Conservation (phyloP, 2,329 filamentous ascomycete species). For the Phaeosphaeria sp. region DNA sequence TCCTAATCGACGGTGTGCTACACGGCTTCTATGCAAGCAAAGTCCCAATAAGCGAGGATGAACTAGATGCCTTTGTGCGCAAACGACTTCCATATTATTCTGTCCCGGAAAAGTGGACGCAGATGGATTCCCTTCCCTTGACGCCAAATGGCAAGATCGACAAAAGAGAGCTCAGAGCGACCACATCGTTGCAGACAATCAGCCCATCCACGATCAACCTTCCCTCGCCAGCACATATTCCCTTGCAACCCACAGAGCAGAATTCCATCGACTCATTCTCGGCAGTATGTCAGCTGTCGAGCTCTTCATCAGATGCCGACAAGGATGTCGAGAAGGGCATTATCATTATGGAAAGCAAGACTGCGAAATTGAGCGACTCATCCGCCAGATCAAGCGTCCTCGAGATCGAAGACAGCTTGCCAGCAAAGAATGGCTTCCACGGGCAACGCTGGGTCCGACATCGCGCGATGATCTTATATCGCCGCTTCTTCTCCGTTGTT, state of each 20-base stretch:
- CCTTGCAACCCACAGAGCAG: background rate
- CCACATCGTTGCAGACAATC: slow-evolving; percentile 19
- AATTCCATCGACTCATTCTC: slow-evolving; percentile 1
- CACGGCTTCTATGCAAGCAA: slow-evolving; percentile 60
- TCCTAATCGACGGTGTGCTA: slow-evolving; percentile 58
- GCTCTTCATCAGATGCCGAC: slow-evolving; percentile 10
- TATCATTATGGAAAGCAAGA: slow-evolving; percentile 14
- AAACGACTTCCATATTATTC: slow-evolving; percentile 63
- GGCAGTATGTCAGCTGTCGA: background rate
- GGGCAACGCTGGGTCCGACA: slow-evolving; percentile 43
- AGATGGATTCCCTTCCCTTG: slow-evolving; percentile 55
- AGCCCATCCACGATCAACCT: background rate
- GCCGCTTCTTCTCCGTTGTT: slow-evolving; percentile 38
- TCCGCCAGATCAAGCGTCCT: slow-evolving; percentile 20
- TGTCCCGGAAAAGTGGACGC: slow-evolving; percentile 56
- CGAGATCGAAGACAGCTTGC: slow-evolving; percentile 25
- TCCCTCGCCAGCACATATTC: background rate
- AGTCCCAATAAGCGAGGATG: slow-evolving; percentile 30
- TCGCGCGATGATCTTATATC: slow-evolving; percentile 41
- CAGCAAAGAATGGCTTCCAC: slow-evolving; percentile 32
- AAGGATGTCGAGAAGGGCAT: background rate
- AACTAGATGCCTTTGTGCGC: slow-evolving; percentile 52
- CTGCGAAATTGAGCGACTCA: slow-evolving; percentile 11
- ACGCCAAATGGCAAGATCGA: slow-evolving; percentile 66
- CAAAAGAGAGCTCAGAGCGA: slow-evolving; percentile 54